phyloP scores from a whole-genome alignment of 352 stramenopile species.

The Globisporangium carolinianum region DNA sequence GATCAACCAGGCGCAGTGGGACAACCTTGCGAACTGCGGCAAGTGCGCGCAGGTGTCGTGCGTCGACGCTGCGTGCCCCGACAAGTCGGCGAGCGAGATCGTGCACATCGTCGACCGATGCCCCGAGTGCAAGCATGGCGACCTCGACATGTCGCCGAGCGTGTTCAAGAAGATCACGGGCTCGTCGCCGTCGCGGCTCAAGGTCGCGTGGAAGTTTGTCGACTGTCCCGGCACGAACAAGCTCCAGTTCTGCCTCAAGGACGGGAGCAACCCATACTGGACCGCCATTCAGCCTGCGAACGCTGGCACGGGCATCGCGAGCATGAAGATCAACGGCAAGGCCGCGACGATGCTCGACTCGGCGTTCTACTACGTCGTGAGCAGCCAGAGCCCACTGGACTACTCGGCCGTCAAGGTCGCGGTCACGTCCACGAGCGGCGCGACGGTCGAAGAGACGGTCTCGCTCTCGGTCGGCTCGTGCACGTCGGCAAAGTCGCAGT shows the following conservation, averaged over 20 bases:
- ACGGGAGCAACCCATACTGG: constrained; percentile 52
- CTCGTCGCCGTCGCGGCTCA: constrained; percentile 39
- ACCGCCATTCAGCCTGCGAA: constrained; percentile 62
- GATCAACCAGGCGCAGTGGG: constrained; percentile 43
- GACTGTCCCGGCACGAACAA: constrained; percentile 49
- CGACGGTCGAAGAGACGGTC: constrained; percentile 48
- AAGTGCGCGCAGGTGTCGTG: constrained; percentile 49
- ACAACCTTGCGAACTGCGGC: constrained; percentile 26
- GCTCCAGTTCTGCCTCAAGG: constrained; percentile 66
- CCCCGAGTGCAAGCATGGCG: constrained; percentile 58
- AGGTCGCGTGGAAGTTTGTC: constrained; percentile 61
- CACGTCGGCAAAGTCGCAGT: constrained; percentile 34
- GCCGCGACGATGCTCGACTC: constrained; percentile 55
- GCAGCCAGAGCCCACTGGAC: constrained; percentile 18
- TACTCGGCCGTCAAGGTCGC: constrained; percentile 34
- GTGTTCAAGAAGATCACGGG: constrained; percentile 71
- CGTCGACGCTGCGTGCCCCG: constrained; percentile 38
- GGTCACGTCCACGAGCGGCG: constrained; percentile 47
- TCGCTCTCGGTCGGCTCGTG: constrained; percentile 38
- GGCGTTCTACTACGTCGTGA: constrained; percentile 61
- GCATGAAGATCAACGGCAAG: constrained; percentile 50
- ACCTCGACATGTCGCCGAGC: constrained; percentile 58
- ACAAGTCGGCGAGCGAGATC: constrained; percentile 39
- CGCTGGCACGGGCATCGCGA: constrained; percentile 31
- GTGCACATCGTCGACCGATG: constrained; percentile 71